Evolutionary conservation across 108 stramenopile genomes (phyloP), one percentile per base, ranked within the genome.

Genomic region (Skeletonema tropicum): DNA sequence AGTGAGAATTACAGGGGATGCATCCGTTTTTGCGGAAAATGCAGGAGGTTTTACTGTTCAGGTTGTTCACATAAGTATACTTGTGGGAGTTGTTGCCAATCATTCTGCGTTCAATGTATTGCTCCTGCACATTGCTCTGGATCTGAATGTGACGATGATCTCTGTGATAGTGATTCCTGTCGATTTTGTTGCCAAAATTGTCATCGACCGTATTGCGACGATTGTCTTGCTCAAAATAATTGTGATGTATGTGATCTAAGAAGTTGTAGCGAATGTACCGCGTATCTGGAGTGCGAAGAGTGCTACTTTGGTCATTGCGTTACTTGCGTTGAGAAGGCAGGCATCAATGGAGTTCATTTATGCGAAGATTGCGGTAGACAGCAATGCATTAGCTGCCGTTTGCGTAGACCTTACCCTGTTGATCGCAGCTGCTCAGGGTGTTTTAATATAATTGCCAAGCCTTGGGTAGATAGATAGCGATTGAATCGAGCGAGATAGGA

Each of bases 131-230:
- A 46, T 2, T 46, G 45, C 45, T 46, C 45, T 46, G 45, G 45
- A 46, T 46, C 48, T 49, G 48, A 4, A 49, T 49, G 48, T 49
- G 48, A 49, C 3, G 48, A 19, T 6, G 17, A 13, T 6, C 48
- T 49, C 48, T 49, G 48, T 49, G 48, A 49, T n/a, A 19, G 48
- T 49, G 48, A 49, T n/a, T 6, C 5, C 48, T 49, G 48, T 49
- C 17, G 48, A 49, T 19, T n/a, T 5, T 0, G 5, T 19, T 49
- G 48, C 17, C 48, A 17, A 49, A 49, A 19, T 19, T 49, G 48
- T 12, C 48, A 19, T 10, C 19, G 48, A 49, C 12, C 6, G 4
- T 49, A 49, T 49, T 49, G 48, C 17, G 17, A n/a, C 0, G 48
- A 49, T 49, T 49, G 48, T 19, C 17, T 7, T 7, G n/a, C 2